phyloP scores from a whole-genome alignment of 2,329 filamentous ascomycete genomes.

The Periconia sp. region DNA sequence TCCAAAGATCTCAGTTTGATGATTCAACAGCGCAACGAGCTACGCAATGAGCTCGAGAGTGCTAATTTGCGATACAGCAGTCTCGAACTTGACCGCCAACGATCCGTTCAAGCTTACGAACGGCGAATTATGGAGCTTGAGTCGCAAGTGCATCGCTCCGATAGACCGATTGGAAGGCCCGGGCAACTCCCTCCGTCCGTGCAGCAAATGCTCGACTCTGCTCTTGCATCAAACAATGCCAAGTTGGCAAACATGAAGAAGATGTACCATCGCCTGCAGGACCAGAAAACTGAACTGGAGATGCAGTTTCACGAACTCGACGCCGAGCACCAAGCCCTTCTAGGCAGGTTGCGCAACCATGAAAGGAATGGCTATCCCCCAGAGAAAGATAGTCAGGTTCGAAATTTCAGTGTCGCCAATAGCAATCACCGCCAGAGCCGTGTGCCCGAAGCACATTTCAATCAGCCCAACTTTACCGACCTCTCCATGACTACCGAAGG shows the following conservation, averaged over 20 bases:
- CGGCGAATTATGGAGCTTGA: conserved; percentile 53
- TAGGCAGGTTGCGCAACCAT: conserved; percentile 25
- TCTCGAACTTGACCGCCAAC: conserved; percentile 53
- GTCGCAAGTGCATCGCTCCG: conserved; percentile 27
- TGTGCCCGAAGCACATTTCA: conserved; percentile 22
- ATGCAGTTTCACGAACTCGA: conserved; percentile 47
- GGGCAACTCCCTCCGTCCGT: conserved; percentile 43
- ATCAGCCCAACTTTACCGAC: conserved; percentile 27
- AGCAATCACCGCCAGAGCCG: conserved; percentile 14
- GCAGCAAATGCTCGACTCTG: conserved; percentile 52
- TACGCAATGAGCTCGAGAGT: conserved; percentile 61
- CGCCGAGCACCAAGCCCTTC: conserved; percentile 31
- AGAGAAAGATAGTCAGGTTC: conserved; percentile 20
- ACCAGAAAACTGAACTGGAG: conserved; percentile 54
- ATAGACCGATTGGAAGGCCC: conserved; percentile 26
- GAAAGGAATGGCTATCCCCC: conserved; percentile 15
- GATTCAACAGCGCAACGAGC: conserved; percentile 59
- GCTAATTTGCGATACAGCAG: conserved; percentile 60
- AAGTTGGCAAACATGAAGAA: conserved; percentile 55
- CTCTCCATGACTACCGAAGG: conserved; percentile 17
- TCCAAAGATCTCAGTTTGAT: conserved; percentile 53
- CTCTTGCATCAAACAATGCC: conserved; percentile 49
- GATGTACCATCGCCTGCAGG: conserved; percentile 53
- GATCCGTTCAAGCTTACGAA: conserved; percentile 51
- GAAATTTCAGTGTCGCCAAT: conserved; percentile 24